Conservation (phyloP, 345 rosid genomes). For the Brassica nigra region DNA sequence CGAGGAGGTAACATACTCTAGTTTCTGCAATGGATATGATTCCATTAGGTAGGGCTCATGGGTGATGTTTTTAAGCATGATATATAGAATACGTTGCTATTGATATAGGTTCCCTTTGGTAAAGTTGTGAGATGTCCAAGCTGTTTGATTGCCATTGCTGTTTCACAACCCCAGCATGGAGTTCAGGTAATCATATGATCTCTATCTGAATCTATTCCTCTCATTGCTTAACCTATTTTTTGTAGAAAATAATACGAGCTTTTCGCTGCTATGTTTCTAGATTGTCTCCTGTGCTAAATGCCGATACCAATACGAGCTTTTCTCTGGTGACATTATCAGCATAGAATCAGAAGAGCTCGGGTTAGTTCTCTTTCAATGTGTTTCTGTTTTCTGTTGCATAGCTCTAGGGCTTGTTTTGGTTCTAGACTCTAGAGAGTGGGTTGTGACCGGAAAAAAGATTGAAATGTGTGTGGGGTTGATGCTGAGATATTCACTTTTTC, state of each 20-base stretch:
- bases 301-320: constrained; percentile 90
- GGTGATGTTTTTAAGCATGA: neutral
- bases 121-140: constrained; percentile 89
- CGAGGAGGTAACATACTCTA: constrained; percentile 61
- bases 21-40: neutral
- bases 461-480: constrained; percentile 73
- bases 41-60: neutral
- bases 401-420: constrained; percentile 15
- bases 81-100: neutral
- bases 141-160: constrained; percentile 77
- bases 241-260: neutral
- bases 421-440: neutral
- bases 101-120: constrained; percentile 87
- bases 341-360: constrained; percentile 88
- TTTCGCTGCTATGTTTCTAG: constrained; percentile 46
- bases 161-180: constrained; percentile 90
- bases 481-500: constrained; percentile 90
- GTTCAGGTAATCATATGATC: constrained; percentile 58
- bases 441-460: constrained; percentile 8
- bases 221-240: neutral
- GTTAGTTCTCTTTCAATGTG: constrained; percentile 51
- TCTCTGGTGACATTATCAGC: constrained; percentile 77
- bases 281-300: constrained; percentile 82
- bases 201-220: neutral
- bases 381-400: neutral